These are phyloP conservation scores for Anthracocystis walkeri DNA, from an alignment of 1,284 basidiomycete genomes.

Conservation along the genomic window DNA sequence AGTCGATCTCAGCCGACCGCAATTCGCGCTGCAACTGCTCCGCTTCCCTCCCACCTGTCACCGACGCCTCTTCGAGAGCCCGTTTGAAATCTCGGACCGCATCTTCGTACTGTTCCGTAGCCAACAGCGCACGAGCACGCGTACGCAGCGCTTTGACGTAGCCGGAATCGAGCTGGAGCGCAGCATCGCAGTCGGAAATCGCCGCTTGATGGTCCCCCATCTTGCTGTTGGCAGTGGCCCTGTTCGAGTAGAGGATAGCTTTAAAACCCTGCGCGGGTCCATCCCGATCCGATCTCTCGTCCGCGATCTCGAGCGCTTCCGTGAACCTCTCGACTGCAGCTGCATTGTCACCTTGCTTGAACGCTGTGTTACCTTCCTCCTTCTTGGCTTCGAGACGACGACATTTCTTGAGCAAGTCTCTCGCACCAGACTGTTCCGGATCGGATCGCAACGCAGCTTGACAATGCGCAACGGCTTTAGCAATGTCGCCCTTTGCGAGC, in stretches of 20 bases:
- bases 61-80: slow-evolving; percentile 76
- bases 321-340: slow-evolving; percentile 76
- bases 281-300: slow-evolving; percentile 48
- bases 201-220: slow-evolving; percentile 78
- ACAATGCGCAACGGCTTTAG: slow-evolving; percentile 79
- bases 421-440: slow-evolving; percentile 80
- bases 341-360: slow-evolving; percentile 76
- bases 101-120: slow-evolving; percentile 80
- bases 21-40: slow-evolving; percentile 76
- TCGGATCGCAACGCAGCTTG: slow-evolving; percentile 81
- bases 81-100: slow-evolving; percentile 81
- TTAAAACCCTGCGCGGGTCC: slow-evolving; percentile 59
- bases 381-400: slow-evolving; percentile 84
- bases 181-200: slow-evolving; percentile 78
- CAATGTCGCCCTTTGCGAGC: slow-evolving; percentile 79
- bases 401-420: slow-evolving; percentile 79
- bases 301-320: slow-evolving; percentile 55
- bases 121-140: slow-evolving; percentile 81
- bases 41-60: slow-evolving; percentile 72
- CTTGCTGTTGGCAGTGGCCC: slow-evolving; percentile 83
- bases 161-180: slow-evolving; percentile 76
- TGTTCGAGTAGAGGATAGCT: slow-evolving; percentile 83
- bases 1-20: slow-evolving; percentile 60
- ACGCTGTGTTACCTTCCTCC: slow-evolving; percentile 83
- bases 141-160: slow-evolving; percentile 88